Evolutionary conservation across 2,329 filamentous ascomycete species (phyloP).

Genomic region (Neocatenulostroma microsporum): DNA sequence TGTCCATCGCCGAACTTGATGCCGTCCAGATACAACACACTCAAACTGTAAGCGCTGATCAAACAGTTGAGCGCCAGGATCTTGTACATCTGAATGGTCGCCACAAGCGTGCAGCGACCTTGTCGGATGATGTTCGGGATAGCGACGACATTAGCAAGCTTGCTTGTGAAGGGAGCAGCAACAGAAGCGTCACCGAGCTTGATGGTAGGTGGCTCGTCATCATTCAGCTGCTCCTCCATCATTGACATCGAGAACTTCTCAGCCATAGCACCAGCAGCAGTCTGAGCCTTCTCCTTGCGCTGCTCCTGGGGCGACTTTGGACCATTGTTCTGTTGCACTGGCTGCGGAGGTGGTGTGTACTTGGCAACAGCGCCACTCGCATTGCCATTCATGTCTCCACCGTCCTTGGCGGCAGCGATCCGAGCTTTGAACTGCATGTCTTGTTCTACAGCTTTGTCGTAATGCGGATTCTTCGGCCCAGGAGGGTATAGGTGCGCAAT

Average conservation of each 20-base stretch:
- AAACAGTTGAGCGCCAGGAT: constrained; percentile 96
- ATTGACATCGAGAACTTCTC: constrained; percentile 80
- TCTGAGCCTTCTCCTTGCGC: constrained; percentile 51
- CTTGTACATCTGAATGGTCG: constrained; percentile 99
- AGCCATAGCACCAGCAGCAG: constrained; percentile 69
- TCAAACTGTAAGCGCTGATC: constrained; percentile 94
- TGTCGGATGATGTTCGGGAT: constrained; percentile 98
- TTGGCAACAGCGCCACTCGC: constrained; percentile 21
- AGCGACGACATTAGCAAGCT: constrained; percentile 91
- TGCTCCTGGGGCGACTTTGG: constrained; percentile 41
- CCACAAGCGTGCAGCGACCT: constrained; percentile 92
- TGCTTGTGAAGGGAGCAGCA: constrained; percentile 94
- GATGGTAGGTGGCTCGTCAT: constrained; percentile 86
- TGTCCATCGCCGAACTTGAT: constrained; percentile 99
- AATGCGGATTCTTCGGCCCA: constrained; percentile 85
- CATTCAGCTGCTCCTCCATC: constrained; percentile 83
- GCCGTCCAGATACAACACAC: constrained; percentile 90
- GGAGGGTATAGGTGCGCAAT: constrained; percentile 94
- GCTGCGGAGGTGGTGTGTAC: constrained; percentile 18
- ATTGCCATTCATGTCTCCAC: constrained; percentile 42
- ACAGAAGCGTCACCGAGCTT: constrained; percentile 97
- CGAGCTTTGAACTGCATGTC: constrained; percentile 74
- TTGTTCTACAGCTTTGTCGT: constrained; percentile 80
- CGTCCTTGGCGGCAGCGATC: constrained; percentile 32
- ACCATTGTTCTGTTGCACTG: constrained; percentile 10